Evolutionary conservation across 139 green algal genomes (phyloP), one percentile per base, ranked within the genome.

Genomic region (Picochlorum sp.): DNA sequence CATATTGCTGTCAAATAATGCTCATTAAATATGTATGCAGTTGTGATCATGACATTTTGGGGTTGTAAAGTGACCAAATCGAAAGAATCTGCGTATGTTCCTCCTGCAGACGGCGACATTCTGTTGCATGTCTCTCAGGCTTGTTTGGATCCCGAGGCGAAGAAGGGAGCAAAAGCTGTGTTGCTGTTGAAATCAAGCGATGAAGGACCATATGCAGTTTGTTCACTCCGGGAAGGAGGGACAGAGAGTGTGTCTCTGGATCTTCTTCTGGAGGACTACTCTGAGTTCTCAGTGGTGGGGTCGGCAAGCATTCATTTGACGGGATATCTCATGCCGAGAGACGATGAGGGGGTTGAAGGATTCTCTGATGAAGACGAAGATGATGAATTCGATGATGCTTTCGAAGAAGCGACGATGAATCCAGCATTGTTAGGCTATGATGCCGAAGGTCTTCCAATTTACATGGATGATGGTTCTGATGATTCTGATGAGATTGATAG

Each of bases 51-150:
- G 65, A 57, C 69, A 6, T 92, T 95, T 62, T 95, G 76, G 70
- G 79, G 86, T 2, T 61, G 65, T 0, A 70, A 83, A n/a, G 67
- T 94, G n/a, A 80, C 78, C 49, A 73, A 81, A 3, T 76, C 74
- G 54, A 88, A 88, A 74, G 62, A 71, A 14, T 45, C 58, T 15
- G 68, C 83, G 3, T 85, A 81, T 45, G 86, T 92, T 49, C 87
- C 87, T 54, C 85, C 81, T 16, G 81, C 82, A 3, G 78, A 88
- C 15, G 79, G 68, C 6, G 37, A 52, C 1, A 28, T 54, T 18
- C 78, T 78, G 38, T 74, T 92, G 26, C 88, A 94, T 59, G 55
- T 93, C 13, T 86, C 74, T 1, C 86, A 93, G 63, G 86, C 57
- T 34, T 73, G 66, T 45, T 15, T 84, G 44, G 62, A n/a, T 28